phyloP scores from a whole-genome alignment of 345 rosid species.

The Eucalyptus tenuipes region DNA sequence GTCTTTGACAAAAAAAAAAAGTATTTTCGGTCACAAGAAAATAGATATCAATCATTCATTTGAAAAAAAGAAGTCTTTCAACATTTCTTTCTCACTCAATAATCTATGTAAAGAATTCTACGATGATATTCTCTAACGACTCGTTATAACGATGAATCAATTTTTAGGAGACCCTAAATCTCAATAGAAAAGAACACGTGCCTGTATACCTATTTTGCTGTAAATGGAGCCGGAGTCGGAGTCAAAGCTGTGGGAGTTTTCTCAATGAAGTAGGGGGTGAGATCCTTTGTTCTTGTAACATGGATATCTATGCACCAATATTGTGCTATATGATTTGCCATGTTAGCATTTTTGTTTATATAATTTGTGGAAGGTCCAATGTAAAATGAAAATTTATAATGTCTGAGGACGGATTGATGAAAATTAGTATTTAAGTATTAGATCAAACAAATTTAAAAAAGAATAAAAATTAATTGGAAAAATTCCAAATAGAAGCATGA shows the following conservation, averaged over 20 bases:
- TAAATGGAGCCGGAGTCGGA: accelerated
- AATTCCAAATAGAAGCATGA: accelerated
- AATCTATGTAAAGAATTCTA: neutral
- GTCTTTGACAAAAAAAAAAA: neutral
- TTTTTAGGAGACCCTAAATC: accelerated
- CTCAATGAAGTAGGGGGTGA: neutral
- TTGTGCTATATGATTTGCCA: neutral
- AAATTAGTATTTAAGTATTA: neutral
- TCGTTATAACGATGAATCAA: accelerated
- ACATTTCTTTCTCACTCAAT: neutral
- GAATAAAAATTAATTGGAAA: accelerated
- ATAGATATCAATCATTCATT: neutral
- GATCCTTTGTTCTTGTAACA: neutral
- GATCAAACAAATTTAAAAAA: neutral
- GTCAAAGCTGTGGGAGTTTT: accelerated
- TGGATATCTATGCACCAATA: neutral
- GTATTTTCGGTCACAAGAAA: neutral
- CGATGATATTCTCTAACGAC: accelerated
- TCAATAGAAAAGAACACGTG: accelerated
- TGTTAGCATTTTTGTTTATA: neutral
- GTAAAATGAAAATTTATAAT: neutral
- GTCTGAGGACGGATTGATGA: neutral
- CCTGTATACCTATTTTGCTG: accelerated
- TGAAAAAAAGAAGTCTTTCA: accelerated
- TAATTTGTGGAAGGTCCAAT: neutral